Percentiles rank a stretch among this genome's conserved stretches.
These are phyloP conservation scores for Cordyceps javanica DNA, from an alignment of 2,329 filamentous ascomycete species.

Conservation along the genomic window DNA sequence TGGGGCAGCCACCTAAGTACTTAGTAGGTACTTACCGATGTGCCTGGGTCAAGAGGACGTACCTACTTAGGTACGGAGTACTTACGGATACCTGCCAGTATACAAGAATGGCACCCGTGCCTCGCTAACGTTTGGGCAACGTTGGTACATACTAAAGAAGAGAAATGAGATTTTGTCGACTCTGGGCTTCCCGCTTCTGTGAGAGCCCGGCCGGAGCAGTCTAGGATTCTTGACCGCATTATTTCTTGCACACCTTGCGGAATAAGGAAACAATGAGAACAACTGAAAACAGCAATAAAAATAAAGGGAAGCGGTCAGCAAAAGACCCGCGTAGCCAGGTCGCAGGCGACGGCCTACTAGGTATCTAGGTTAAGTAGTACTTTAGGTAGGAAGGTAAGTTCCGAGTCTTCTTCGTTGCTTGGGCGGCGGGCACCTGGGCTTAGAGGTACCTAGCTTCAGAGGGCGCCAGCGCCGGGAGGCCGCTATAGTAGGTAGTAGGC, in stretches of 20 bases:
- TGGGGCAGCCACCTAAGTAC: not conserved
- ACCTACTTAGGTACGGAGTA: too few species aligned
- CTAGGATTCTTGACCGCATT: constrained; percentile 8
- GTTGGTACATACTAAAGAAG: too few species aligned
- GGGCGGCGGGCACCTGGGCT: not conserved
- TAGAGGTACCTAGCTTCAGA: constrained; percentile 1
- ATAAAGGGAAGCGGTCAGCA: constrained; percentile 7
- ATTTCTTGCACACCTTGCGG: not conserved
- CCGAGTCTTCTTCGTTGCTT: not conserved
- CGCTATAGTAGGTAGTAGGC: constrained; percentile 1
- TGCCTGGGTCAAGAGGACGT: too few species aligned
- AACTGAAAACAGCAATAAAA: too few species aligned
- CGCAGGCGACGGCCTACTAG: not conserved
- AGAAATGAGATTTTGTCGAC: too few species aligned
- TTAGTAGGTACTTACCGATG: too few species aligned
- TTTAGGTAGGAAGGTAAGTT: not conserved
- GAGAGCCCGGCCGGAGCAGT: too few species aligned
- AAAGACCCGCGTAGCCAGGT: not conserved
- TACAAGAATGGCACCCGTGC: too few species aligned
- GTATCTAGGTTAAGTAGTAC: not conserved
- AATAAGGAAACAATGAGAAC: too few species aligned
- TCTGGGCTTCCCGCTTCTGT: too few species aligned
- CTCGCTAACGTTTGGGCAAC: too few species aligned
- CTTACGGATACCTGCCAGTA: too few species aligned
- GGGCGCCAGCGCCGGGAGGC: not conserved